Base-by-base conservation (phyloP, 352 stramenopile species). In the Globisporangium paroecandrum region DNA sequence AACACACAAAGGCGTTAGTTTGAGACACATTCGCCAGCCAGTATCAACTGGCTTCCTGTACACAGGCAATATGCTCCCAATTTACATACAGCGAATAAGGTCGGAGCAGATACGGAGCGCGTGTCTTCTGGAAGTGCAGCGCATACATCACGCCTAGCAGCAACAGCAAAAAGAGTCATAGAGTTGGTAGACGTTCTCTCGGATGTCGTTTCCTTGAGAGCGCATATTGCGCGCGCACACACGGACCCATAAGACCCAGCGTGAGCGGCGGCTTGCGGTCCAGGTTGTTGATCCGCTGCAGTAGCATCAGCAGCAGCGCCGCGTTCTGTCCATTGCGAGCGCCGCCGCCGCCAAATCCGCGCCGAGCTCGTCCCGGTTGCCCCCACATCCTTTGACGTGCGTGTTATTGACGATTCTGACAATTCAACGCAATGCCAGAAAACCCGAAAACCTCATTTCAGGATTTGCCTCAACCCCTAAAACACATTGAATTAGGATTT, bases 211-310 rank as follows among this genome's bases (percentile, higher is more conserved):
- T 41, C 36, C 36, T n/a, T 25, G 51, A 4, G 22, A 65, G 54
- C 15, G 61, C 24, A 46, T 46, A 43, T 43, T 43, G 36, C 66
- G 8, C 22, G 27, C 18, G 60, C 32, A 5, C 20, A 2, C 51
- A 66, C 69, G 55, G 12, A 87, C 79, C 79, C 41, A 87, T 76
- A 15, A 87, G 67, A 9, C 18, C 69, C 8, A 87, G 63, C 38
- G 79, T 87, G 49, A 84, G 73, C 3, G 79, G 77, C n/a, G 78
- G 78, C 71, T 94, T 94, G 47, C 74, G 67, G 25, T 92, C 82
- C 64, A 94, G 62, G 47, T 76, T 56, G 34, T 87, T 70, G 36
- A 94, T 69, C 3, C 84, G 73, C 18, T 77, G 70, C 68, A 85
- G 59, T 51, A 82, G 43, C 62, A 82, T 61, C 24, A 88, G 53